phyloP scores from a whole-genome alignment of 2,329 filamentous ascomycete genomes.

The Ophiocordyceps sinensis region DNA sequence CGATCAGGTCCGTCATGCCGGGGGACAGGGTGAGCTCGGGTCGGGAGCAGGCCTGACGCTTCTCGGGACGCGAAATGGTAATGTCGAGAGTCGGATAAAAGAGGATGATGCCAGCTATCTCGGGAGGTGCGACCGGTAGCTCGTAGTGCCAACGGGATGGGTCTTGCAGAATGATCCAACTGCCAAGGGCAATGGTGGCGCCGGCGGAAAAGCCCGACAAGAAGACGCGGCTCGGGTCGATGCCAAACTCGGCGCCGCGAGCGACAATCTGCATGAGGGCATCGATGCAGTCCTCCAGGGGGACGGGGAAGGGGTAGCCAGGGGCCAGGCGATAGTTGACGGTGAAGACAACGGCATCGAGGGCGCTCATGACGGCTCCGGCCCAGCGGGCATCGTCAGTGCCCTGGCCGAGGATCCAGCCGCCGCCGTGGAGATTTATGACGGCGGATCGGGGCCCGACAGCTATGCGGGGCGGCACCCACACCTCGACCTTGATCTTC shows the following conservation, averaged over 20 bases:
- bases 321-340: constrained; percentile 58
- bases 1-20: constrained; percentile 46
- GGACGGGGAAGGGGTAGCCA: constrained; percentile 46
- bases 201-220: constrained; percentile 52
- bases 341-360: constrained; percentile 44
- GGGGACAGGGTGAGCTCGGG: constrained; percentile 45
- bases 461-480: constrained; percentile 20
- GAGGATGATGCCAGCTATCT: constrained; percentile 36
- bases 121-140: constrained; percentile 23
- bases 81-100: constrained; percentile 52
- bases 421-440: constrained; percentile 54
- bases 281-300: constrained; percentile 51
- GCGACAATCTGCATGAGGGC: constrained; percentile 45
- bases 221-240: constrained; percentile 41
- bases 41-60: constrained; percentile 35
- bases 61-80: constrained; percentile 39
- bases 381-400: constrained; percentile 51
- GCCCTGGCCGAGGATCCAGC: constrained; percentile 47
- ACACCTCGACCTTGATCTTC: constrained; percentile 33
- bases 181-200: constrained; percentile 38
- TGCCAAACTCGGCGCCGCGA: constrained; percentile 39
- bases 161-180: constrained; percentile 30
- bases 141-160: constrained; percentile 24
- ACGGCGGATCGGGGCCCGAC: constrained; percentile 33
- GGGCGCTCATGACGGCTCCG: constrained; percentile 32